Percentiles rank a stretch among this genome's conserved stretches.
phyloP scores from a whole-genome alignment of 345 rosid species.

The Noccaea bulbosa region DNA sequence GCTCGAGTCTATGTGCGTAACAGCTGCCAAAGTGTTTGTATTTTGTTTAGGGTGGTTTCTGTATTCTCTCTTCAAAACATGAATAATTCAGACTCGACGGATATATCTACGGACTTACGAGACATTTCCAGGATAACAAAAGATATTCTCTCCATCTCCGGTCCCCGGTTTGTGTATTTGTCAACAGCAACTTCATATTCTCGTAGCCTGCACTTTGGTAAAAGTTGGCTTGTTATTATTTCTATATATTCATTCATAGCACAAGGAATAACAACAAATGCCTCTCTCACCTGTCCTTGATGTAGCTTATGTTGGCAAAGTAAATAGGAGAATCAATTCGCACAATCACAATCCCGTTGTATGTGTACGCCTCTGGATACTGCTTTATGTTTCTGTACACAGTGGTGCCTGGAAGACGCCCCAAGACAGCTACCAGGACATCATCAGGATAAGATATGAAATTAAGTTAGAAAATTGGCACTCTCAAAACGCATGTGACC shows the following conservation, averaged over 20 bases:
- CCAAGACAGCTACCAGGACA: slow-evolving; percentile 79
- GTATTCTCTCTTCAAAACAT: background rate
- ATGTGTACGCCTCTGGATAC: slow-evolving; percentile 96
- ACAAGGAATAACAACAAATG: slow-evolving; percentile 1
- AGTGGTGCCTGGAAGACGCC: slow-evolving; percentile 99
- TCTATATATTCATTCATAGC: slow-evolving; percentile 14
- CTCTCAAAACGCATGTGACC: slow-evolving; percentile 9
- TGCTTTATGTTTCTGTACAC: slow-evolving; percentile 87
- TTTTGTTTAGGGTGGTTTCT: background rate
- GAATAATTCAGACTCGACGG: background rate
- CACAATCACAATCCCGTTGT: slow-evolving; percentile 90
- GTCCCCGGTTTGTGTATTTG: slow-evolving; percentile 73
- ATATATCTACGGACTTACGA: slow-evolving; percentile 56
- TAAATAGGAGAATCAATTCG: slow-evolving; percentile 93
- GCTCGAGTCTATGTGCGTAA: slow-evolving; percentile 85
- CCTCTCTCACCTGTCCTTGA: slow-evolving; percentile 78
- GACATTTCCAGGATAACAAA: slow-evolving; percentile 95
- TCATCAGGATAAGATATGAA: slow-evolving; percentile 17
- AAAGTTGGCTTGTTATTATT: slow-evolving; percentile 24
- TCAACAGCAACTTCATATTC: slow-evolving; percentile 87
- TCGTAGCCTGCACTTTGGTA: slow-evolving; percentile 60
- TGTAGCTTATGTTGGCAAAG: slow-evolving; percentile 93
- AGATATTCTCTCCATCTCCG: slow-evolving; percentile 78
- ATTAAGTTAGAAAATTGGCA: slow-evolving; percentile 9
- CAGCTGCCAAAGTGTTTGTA: slow-evolving; percentile 55